A percentile compares a stretch with the other conserved stretches of the same genome.
Evolutionary conservation across 164 flowering plant genomes (phyloP).

Genomic region (Litsea cubeba): DNA sequence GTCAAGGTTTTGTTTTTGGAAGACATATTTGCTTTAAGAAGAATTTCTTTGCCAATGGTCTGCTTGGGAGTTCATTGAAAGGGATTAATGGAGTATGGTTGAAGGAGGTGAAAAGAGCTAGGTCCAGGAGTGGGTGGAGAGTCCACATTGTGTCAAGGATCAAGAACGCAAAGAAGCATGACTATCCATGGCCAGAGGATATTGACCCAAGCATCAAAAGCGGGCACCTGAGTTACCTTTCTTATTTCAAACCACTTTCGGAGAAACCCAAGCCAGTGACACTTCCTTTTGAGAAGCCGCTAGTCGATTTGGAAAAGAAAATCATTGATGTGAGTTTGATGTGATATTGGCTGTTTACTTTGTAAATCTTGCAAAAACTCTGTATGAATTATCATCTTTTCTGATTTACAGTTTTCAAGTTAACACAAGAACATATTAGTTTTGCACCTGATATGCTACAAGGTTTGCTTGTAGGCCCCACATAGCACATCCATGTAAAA

Average conservation of each 20-base stretch:
- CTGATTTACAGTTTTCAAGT: no score
- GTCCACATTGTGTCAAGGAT: constrained; percentile 14
- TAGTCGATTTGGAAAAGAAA: constrained; percentile 28
- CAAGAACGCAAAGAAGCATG: constrained; percentile 22
- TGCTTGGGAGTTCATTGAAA: constrained; percentile 14
- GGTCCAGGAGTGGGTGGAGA: background rate
- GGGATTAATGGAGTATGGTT: constrained; percentile 13
- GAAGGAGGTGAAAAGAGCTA: constrained; percentile 6
- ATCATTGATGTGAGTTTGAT: constrained; percentile 18
- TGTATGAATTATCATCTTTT: no score
- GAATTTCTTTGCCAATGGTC: constrained; percentile 9
- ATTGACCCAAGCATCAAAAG: constrained; percentile 20
- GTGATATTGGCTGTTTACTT: background rate
- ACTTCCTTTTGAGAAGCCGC: constrained; percentile 34
- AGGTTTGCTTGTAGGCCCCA: no score
- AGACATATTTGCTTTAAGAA: constrained; percentile 5
- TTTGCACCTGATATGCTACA: background rate
- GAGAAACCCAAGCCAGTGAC: constrained; percentile 35
- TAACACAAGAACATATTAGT: background rate
- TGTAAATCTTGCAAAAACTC: background rate
- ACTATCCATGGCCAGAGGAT: constrained; percentile 26
- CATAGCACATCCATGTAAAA: background rate
- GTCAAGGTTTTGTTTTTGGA: constrained; percentile 10
- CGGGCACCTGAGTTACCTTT: constrained; percentile 21
- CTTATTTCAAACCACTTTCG: constrained; percentile 24